Base-by-base conservation (phyloP, 2,329 filamentous ascomycete species). In the Metarhizium robertsii region DNA sequence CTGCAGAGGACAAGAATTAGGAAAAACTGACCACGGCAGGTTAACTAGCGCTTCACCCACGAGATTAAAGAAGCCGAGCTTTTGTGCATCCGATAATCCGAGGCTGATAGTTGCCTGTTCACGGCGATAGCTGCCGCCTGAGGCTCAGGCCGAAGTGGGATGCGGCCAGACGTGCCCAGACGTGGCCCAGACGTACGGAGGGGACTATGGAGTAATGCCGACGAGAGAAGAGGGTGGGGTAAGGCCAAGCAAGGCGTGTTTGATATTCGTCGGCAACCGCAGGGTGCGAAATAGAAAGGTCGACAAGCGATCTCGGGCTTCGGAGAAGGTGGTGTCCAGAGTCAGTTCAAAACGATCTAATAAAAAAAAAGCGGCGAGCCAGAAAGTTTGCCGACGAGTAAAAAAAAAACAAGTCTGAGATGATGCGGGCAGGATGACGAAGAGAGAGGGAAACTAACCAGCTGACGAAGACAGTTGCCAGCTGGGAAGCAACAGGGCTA, bases 1-100 rank as follows among this genome's bases (percentile, higher is more conserved):
- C 54, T 55, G 43, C n/a, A 55, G 50, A 53, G 36, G 32, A 53
- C 49, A 51, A 53, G 50, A 53, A 55, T 55, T 51, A 51, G 36
- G 20, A 29, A 45, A 46, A 40, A 55, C 54, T 55, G 38, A 53
- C 54, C 54, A 53, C 50, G 30, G 8, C 45, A 45, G 20, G 54
- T 55, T 34, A 55, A 50, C 45, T 50, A 43, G 14, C 45, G 30
- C 30, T 53, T 53, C 18, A 53, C 52, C 52, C 34, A 53, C 45
- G 36, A 40, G 52, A 13, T 42, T 14, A 40, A 53, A 48, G 45
- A 53, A 11, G 18, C 34, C 46, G 52, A 53, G 34, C 25, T 38
- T 46, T 13, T 29, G n/a, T 46, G 32, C 52, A 49, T n/a, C 34
- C 52, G 45, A 53, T 34, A 53, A 7, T 43, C 42, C 32, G 32